A percentile compares a stretch with the other conserved stretches of the same genome.
Evolutionary conservation across 139 green algal genomes (phyloP).

Genomic region (Micractinium sp.): DNA sequence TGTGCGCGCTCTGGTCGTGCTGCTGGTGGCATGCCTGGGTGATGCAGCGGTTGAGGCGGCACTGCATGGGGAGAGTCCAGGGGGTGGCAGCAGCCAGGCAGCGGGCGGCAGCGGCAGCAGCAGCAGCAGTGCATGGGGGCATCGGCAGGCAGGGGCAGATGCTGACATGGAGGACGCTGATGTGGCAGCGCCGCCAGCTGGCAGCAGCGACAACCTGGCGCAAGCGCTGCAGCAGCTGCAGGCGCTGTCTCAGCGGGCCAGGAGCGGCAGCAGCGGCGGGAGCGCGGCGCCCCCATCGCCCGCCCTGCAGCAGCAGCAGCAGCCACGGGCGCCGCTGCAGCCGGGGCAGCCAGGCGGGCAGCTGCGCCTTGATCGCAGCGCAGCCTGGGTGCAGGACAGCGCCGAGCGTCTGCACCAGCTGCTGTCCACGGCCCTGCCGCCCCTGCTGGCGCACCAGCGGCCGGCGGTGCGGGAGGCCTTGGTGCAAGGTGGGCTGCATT

Average conservation of each 20-base stretch:
- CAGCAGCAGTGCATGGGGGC: background rate
- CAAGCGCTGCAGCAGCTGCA: conserved; percentile 29
- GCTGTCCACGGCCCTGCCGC: conserved; percentile 62
- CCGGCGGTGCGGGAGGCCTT: conserved; percentile 62
- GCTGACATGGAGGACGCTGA: too few species aligned
- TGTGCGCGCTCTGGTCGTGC: conserved; percentile 39
- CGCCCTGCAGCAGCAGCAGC: background rate
- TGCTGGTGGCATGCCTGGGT: conserved; percentile 43
- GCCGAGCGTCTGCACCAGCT: conserved; percentile 50
- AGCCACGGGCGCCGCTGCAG: background rate
- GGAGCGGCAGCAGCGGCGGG: background rate
- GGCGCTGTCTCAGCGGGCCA: background rate
- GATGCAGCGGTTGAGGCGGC: conserved; percentile 31
- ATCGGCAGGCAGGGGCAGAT: background rate
- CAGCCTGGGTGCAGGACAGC: conserved; percentile 55
- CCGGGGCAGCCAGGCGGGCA: background rate
- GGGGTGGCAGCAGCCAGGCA: too few species aligned
- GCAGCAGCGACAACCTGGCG: background rate
- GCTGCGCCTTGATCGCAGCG: conserved; percentile 46
- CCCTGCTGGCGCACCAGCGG: conserved; percentile 55
- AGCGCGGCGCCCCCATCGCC: background rate
- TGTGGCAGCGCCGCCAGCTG: background rate
- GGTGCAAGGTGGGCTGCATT: conserved; percentile 10
- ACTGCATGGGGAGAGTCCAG: background rate
- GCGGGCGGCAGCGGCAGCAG: background rate